phyloP scores from a whole-genome alignment of 441 rosid genomes.

The Capsella rubella region DNA sequence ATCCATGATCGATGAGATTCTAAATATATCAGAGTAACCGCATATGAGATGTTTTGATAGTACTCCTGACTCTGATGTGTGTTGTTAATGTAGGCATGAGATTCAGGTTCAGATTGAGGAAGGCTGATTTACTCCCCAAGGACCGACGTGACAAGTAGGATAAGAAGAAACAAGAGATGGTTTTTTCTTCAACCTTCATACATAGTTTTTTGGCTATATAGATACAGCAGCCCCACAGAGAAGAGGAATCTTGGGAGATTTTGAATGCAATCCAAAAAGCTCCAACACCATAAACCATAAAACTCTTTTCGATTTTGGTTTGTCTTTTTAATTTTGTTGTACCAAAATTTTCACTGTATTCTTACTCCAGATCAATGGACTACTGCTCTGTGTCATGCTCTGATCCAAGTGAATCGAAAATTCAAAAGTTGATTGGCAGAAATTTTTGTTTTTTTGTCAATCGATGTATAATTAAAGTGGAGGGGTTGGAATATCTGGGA shows the following conservation, averaged over 20 bases:
- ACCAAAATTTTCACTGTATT: constrained; percentile 21
- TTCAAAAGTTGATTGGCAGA: neutral
- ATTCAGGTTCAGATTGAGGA: constrained; percentile 77
- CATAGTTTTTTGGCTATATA: constrained; percentile 35
- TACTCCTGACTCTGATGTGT: constrained; percentile 20
- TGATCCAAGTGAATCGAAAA: neutral
- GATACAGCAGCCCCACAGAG: constrained; percentile 29
- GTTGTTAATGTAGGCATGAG: constrained; percentile 60
- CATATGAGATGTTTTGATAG: neutral
- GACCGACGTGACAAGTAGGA: constrained; percentile 79
- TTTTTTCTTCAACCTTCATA: constrained; percentile 15
- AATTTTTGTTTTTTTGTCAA: too few relatives aligned
- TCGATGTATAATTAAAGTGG: too few relatives aligned
- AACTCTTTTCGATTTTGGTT: constrained; percentile 27
- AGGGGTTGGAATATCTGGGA: too few relatives aligned
- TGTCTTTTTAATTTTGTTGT: constrained; percentile 10
- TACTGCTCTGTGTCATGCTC: constrained; percentile 3
- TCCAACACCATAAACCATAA: constrained; percentile 22
- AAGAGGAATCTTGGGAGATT: constrained; percentile 26
- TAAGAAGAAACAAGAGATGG: constrained; percentile 29
- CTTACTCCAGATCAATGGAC: constrained; percentile 24
- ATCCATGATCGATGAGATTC: neutral
- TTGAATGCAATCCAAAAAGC: constrained; percentile 33
- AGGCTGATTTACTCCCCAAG: constrained; percentile 81
- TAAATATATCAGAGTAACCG: neutral